Conservation (phyloP, 2,329 filamentous ascomycete species). For the Helotiales sp. region DNA sequence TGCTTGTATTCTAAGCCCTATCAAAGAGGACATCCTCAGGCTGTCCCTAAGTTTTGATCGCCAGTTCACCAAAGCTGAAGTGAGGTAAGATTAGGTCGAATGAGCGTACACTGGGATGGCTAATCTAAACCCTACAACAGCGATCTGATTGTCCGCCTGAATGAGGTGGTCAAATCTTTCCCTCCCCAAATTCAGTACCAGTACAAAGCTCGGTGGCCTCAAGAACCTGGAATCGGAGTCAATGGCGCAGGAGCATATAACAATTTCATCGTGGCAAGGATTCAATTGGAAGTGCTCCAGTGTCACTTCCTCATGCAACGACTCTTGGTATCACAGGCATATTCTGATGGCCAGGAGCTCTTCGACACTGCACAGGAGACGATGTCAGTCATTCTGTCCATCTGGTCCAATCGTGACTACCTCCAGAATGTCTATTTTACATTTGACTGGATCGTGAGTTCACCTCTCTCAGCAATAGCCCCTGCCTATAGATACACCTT, state of each 20-base stretch:
- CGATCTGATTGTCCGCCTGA: not conserved
- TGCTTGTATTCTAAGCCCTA: not conserved
- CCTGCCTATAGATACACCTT: not conserved
- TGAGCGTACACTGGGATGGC: not conserved
- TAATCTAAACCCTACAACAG: not conserved
- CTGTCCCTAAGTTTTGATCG: slow-evolving; percentile 7
- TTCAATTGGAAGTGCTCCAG: slow-evolving; percentile 13
- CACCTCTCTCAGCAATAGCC: not conserved
- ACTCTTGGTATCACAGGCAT: not conserved
- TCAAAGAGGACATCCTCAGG: slow-evolving; percentile 12
- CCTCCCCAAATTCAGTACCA: slow-evolving; percentile 6
- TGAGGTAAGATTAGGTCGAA: slow-evolving; percentile 10
- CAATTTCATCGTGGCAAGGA: slow-evolving; percentile 1
- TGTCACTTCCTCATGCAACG: slow-evolving; percentile 6
- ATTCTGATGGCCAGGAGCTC: slow-evolving; percentile 7
- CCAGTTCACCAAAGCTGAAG: slow-evolving; percentile 6
- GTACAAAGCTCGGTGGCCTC: not conserved
- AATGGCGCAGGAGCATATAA: not conserved
- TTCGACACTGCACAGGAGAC: slow-evolving; percentile 7
- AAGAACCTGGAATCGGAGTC: not conserved
- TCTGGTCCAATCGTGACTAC: slow-evolving; percentile 7
- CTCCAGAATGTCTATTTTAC: slow-evolving; percentile 1
- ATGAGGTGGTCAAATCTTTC: not conserved
- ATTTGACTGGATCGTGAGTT: slow-evolving; percentile 13
- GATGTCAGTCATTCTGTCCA: slow-evolving; percentile 1